phyloP scores from a whole-genome alignment of 345 rosid species.

The Lepidium didymum region DNA sequence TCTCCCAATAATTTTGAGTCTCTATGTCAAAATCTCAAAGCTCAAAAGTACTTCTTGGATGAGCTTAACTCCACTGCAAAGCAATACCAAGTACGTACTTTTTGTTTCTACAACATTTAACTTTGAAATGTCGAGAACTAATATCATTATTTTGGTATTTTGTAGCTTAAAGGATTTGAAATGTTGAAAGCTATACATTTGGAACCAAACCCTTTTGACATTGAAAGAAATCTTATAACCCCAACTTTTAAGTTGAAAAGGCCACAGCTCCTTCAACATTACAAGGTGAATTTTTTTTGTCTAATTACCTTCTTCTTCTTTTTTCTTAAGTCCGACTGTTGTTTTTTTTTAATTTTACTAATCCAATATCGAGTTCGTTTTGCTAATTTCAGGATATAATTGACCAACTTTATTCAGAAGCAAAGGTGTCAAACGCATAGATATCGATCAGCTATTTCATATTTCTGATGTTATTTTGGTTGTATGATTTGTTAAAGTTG shows the following conservation, averaged over 20 bases:
- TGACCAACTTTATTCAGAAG: conserved; percentile 68
- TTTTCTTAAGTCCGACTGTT: background rate
- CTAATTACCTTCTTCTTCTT: background rate
- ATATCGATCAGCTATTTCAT: conserved; percentile 11
- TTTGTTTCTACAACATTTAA: background rate
- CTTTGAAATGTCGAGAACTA: background rate
- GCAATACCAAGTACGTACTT: conserved; percentile 47
- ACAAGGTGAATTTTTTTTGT: conserved; percentile 47
- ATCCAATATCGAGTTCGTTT: background rate
- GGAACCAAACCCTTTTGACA: conserved; percentile 75
- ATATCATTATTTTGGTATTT: background rate
- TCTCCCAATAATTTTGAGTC: conserved; percentile 46
- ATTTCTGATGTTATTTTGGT: background rate
- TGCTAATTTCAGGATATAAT: conserved; percentile 39
- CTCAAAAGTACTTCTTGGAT: conserved; percentile 60
- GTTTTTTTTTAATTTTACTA: background rate
- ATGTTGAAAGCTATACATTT: conserved; percentile 74
- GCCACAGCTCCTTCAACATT: conserved; percentile 75
- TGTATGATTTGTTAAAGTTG: conserved; percentile 2
- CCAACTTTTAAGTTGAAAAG: conserved; percentile 91
- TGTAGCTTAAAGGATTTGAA: conserved; percentile 85
- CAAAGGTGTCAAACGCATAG: conserved; percentile 49
- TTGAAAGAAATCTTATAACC: conserved; percentile 77
- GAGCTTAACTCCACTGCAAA: conserved; percentile 73
- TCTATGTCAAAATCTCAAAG: conserved; percentile 58